phyloP scores from a whole-genome alignment of 2,329 filamentous ascomycete genomes.

The Botrytis aclada region DNA sequence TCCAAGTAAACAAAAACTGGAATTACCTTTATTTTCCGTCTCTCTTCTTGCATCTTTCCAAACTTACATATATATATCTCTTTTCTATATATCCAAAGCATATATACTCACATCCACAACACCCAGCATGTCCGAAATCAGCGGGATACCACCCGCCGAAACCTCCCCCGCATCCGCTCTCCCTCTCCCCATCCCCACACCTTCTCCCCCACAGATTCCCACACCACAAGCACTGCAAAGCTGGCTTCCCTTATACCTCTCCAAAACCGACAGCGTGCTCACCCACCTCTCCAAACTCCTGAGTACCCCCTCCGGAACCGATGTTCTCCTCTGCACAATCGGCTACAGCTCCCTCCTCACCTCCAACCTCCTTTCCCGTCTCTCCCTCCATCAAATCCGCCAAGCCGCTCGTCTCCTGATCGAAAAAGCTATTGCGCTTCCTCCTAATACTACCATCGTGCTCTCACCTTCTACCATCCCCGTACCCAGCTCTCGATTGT shows the following conservation, averaged over 20 bases:
- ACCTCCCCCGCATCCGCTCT: constrained; percentile 25
- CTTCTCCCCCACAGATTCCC: constrained; percentile 24
- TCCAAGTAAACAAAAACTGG: neutral
- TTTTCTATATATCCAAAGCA: neutral
- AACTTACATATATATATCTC: neutral
- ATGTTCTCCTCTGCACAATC: constrained; percentile 64
- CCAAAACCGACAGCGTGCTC: constrained; percentile 40
- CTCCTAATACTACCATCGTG: constrained; percentile 48
- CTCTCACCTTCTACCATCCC: constrained; percentile 33
- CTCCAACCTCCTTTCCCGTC: constrained; percentile 49
- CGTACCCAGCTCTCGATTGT: constrained; percentile 34
- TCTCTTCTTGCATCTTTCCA: neutral
- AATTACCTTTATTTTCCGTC: neutral
- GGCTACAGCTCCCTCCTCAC: constrained; percentile 63
- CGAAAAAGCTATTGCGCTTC: constrained; percentile 51
- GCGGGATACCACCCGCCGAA: constrained; percentile 27
- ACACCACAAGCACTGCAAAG: constrained; percentile 27
- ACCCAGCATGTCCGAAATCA: constrained; percentile 32
- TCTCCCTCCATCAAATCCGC: constrained; percentile 57
- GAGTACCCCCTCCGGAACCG: constrained; percentile 65
- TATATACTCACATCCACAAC: neutral
- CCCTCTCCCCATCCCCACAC: constrained; percentile 21
- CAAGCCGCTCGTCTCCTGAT: constrained; percentile 51
- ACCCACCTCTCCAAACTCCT: constrained; percentile 60
- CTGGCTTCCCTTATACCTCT: constrained; percentile 38